Base-by-base conservation (phyloP, 306 rosid genomes). In the Morella rubra region DNA sequence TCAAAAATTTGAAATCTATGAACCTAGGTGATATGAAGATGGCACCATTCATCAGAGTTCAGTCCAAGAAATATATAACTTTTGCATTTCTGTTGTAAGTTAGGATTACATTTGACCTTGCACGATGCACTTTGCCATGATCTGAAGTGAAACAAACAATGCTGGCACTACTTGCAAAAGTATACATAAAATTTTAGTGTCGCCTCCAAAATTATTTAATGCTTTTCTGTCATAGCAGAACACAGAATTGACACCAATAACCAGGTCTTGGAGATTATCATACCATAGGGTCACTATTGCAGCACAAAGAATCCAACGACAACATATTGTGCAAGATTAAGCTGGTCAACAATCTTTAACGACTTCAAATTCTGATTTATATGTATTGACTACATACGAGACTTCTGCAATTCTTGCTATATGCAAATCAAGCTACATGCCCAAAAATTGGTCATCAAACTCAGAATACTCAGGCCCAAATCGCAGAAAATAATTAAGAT, bases 181-280 rank as follows among this genome's bases (percentile, higher is more conserved):
- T 40, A 37, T 15, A 32, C 68, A 37, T 16, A 61, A 61, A 61
- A 37, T 32, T 13, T 5, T 27, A 27, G 68, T 37, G 11, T 7
- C 4, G 41, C 14, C 76, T 19, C 42, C 59, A 77, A 32, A 6
- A 77, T 37, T 45, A 77, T 46, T 60, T 60, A 52, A 59, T 41
- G 62, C 9, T 72, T 18, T 59, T 4, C 12, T 14, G 56, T 56
- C 54, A 54, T 54, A 64, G 7, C 1, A n/a, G 18, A 73, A 76
- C 37, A 52, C 53, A 66, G 8, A 52, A 27, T 9, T 54, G 54
- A 45, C 11, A 24, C 13, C 53, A 62, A 16, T 45, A 46, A 66
- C 54, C 65, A 49, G 42, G 71, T 59, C 46, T 40, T 8, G 18
- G 15, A 62, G 32, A 51, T 50, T 47, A 46, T 27, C 59, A 60